Base-by-base conservation (phyloP, 1,139 yeast species). In the Magnusiomyces ingens region DNA sequence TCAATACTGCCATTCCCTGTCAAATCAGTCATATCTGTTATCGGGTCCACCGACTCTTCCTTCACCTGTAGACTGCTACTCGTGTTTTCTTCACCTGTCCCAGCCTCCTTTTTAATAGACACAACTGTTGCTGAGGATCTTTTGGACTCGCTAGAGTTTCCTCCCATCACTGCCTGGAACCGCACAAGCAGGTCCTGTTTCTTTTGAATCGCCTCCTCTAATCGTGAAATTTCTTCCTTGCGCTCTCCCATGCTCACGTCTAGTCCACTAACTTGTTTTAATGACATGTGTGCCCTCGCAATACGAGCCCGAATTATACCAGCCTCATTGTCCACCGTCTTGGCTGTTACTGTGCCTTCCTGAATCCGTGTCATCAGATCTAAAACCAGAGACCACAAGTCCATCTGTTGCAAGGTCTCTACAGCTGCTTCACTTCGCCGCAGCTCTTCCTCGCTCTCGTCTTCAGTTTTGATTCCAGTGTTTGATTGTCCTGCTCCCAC, bases 81-180 rank as follows among this genome's bases (percentile, higher is more conserved):
- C 8, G 32, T 44, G 6, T 12, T 11, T 12, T 26, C 36, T 26
- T 29, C 15, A 26, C 32, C 47, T 26, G 32, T 26, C 10, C 15
- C 12, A 18, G 47, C 4, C 21, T 29, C 47, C 19, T 47, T 29
- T 19, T 17, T 18, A 12, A 8, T 47, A 3, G 13, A n/a, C 19
- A 15, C 29, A 15, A 18, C 17, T 38, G 40, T 41, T 21, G 21
- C 15, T 13, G 17, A 18, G 26, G 40, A 2, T 12, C 26, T 29
- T 46, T 12, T 41, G 19, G 22, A n/a, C 26, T 37, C 22, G 35
- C 3, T 29, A 17, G 22, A 32, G 46, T 11, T 26, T 21, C 18
- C 62, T 42, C 63, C 64, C 49, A 64, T 54, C 38, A 64, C 64
- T 5, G 61, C 35, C 43, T 64, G 67, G 45, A 63, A 53, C 13